Percentiles rank a stretch among this genome's conserved stretches.
phyloP scores from a whole-genome alignment of 2,329 filamentous ascomycete genomes.

The Cladorrhinum sp. region DNA sequence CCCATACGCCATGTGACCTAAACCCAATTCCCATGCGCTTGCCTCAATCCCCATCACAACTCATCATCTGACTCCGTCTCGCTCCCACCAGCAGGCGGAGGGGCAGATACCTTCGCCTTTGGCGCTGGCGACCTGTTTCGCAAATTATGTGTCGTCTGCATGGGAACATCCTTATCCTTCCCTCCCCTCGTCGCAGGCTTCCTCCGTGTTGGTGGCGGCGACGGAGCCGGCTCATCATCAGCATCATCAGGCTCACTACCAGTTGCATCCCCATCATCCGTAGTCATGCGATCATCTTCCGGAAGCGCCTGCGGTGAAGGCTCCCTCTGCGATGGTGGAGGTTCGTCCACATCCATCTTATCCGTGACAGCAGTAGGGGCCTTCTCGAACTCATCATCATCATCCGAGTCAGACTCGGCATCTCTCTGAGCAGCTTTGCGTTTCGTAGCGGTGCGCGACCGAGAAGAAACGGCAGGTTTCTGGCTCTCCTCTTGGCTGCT shows the following conservation, averaged over 20 bases:
- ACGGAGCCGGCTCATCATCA: constrained; percentile 24
- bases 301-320: constrained; percentile 28
- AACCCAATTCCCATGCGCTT: too few species aligned
- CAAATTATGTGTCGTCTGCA: constrained; percentile 7
- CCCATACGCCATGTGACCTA: too few species aligned
- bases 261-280: constrained; percentile 40
- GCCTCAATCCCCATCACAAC: too few species aligned
- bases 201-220: constrained; percentile 9
- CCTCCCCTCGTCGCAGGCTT: constrained; percentile 4
- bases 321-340: neutral
- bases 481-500: constrained; percentile 23
- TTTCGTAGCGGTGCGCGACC: constrained; percentile 45
- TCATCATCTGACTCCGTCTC: constrained; percentile 59
- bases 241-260: constrained; percentile 43
- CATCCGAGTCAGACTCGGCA: constrained; percentile 38
- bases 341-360: constrained; percentile 48
- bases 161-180: constrained; percentile 19
- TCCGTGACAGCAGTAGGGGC: constrained; percentile 45
- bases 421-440: constrained; percentile 43
- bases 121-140: constrained; percentile 10
- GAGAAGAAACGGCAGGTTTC: constrained; percentile 8
- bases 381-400: constrained; percentile 46
- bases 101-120: constrained; percentile 18
- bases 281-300: constrained; percentile 36
- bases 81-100: constrained; percentile 35